phyloP scores from a whole-genome alignment of 139 green algal genomes.

The Coelastrella sp. region DNA sequence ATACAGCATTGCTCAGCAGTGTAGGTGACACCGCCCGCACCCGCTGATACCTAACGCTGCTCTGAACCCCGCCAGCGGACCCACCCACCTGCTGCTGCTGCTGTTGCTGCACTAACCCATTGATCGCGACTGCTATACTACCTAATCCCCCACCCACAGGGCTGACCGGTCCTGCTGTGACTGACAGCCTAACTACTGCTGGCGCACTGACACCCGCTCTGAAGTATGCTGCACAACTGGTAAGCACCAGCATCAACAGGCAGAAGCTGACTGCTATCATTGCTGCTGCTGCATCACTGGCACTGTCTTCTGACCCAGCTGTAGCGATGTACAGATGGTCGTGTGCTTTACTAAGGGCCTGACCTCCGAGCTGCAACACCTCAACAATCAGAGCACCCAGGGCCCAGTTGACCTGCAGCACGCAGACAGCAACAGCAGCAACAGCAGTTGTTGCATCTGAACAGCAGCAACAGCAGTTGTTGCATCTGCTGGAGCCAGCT shows the following conservation, averaged over 20 bases:
- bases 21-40: background rate
- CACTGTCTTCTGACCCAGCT: background rate
- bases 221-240: background rate
- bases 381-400: conserved; percentile 1
- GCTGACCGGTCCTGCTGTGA: background rate
- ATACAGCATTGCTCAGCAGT: background rate
- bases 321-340: background rate
- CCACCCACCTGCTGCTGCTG: background rate
- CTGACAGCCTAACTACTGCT: background rate
- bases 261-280: background rate
- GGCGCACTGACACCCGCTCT: background rate
- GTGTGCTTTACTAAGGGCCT: background rate
- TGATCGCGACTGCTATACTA: background rate
- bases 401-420: conserved; percentile 17
- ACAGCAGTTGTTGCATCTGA: too few species aligned
- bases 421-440: background rate
- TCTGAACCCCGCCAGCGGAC: background rate
- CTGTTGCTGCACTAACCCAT: background rate
- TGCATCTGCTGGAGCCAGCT: too few species aligned
- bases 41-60: background rate
- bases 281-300: background rate
- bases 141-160: background rate
- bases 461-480: too few species aligned
- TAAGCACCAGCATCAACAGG: background rate
- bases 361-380: background rate